Evolutionary conservation across 345 rosid species (phyloP), one percentile per base, ranked within the genome.

Genomic region (Melaleuca quinquenervia): DNA sequence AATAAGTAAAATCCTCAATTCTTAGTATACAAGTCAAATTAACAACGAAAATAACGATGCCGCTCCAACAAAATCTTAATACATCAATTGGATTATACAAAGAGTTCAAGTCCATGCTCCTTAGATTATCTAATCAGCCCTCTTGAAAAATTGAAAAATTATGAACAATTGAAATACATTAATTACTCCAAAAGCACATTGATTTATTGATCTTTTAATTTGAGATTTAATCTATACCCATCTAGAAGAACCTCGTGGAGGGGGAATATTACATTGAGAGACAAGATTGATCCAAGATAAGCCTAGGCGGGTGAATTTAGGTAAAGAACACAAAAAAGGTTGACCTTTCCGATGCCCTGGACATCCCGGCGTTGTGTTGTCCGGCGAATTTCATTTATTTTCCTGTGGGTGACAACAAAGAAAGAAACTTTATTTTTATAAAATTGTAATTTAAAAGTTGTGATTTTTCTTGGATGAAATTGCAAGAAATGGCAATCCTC

Each of bases 111-210:
- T 51, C 3, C 5, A 16, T 51, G 6, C 52, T 51, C 52, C 0
- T 12, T 14, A 13, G 5, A 3, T 1, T 52, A 52, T 52, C 3
- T 18, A 18, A 52, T 52, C 22, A 18, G 41, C 8, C 2, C 58
- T 21, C 4, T 2, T 0, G 11, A 8, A 29, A 29, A 64, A 1
- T 6, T 64, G n/a, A 16, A 8, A 8, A 32, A 16, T 6, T 0
- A 14, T 3, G 21, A 29, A 1, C 5, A 64, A 8, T 2, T 1
- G 0, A 32, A 36, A 64, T 8, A 10, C 12, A 16, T 8, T 4
- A 32, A 32, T 0, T 16, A 7, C 22, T 9, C 3, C 4, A 1
- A 2, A 16, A 16, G 0, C 0, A 2, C 21, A 16, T 32, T 0
- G 0, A 29, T 64, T 64, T 41, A 41, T 41, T 41, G 3, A 2